Base-by-base conservation (phyloP, 2,329 filamentous ascomycete genomes). In the Sporothrix phasma region DNA sequence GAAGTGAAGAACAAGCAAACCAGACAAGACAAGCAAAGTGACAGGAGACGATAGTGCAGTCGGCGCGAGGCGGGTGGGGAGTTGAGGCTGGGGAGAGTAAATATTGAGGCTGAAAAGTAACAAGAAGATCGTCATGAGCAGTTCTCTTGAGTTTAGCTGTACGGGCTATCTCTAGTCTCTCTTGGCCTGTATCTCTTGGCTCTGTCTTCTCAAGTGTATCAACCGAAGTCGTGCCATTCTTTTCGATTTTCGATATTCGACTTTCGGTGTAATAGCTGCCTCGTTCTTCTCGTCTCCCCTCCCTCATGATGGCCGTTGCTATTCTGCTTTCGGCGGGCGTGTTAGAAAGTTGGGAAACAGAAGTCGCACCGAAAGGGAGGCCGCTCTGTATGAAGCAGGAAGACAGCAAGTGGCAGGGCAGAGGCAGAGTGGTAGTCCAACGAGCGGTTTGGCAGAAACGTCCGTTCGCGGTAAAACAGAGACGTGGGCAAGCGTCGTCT, bases 401-500 rank as follows among this genome's bases (percentile, higher is more conserved):
- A 56, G 24, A 22, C 17, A 37, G 29, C n/a, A n/a, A 24, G 34
- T n/a, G 29, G 17, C 5, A 22, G 29, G 15, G 5, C 29, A 43
- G 26, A 41, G 13, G 11, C 34, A 37, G 34, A 10, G 34, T 37
- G 34, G 7, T 37, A n/a, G n/a, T n/a, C n/a, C n/a, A n/a, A n/a
- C n/a, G n/a, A n/a, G n/a, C n/a, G n/a, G n/a, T n/a, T n/a, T n/a
- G n/a, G 34, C 15, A 53, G 29, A 19, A 24, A 15, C 2, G 11
- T 17, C 15, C 41, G 41, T 7, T 43, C 17, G 31, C 29, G 3
- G 39, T 37, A 49, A 61, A 47, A 47, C 58, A 37, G n/a, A 46
- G 46, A 39, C 45, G 59, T 62, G 60, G 60, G 22, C 47, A 56
- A 61, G 63, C 58, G 61, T 56, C 58, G 51, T 29, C 46, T 58